Evolutionary conservation across 1,139 yeast genomes (phyloP).

Genomic region (Geotrichum citri-aurantii): DNA sequence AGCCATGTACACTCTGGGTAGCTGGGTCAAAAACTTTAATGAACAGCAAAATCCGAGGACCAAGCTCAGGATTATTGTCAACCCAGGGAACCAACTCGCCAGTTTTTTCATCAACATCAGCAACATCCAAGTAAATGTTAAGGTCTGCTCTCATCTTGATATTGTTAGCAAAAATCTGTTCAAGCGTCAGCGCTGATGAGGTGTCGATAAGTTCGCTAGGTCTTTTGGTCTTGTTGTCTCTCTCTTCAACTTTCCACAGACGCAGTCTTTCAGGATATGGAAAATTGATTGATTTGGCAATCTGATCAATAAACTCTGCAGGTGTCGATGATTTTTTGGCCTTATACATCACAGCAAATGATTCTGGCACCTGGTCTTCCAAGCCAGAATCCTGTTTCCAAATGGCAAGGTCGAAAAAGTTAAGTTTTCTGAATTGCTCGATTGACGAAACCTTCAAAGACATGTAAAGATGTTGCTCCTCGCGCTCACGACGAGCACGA

Average conservation of each 20-base stretch:
- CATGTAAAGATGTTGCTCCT: slow-evolving; percentile 73
- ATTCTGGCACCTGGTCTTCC: slow-evolving; percentile 31
- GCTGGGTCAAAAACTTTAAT: slow-evolving; percentile 64
- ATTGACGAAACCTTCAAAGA: slow-evolving; percentile 52
- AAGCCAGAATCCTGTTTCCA: slow-evolving; percentile 25
- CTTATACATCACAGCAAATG: slow-evolving; percentile 49
- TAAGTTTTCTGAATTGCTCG: slow-evolving; percentile 50
- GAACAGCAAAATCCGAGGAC: slow-evolving; percentile 46
- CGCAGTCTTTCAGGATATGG: slow-evolving; percentile 40
- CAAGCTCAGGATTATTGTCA: slow-evolving; percentile 5
- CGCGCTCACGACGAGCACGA: slow-evolving; percentile 55
- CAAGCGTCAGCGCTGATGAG: slow-evolving; percentile 38
- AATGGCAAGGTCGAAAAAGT: slow-evolving; percentile 68
- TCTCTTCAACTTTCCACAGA: slow-evolving; percentile 59
- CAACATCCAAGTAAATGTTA: slow-evolving; percentile 33
- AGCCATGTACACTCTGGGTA: slow-evolving; percentile 52
- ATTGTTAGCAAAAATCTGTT: slow-evolving; percentile 40
- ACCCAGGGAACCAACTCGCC: slow-evolving; percentile 7
- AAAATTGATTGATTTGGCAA: slow-evolving; percentile 43
- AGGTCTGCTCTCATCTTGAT: slow-evolving; percentile 13
- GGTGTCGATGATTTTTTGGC: slow-evolving; percentile 56
- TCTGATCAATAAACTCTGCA: slow-evolving; percentile 44
- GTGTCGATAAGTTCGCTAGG: slow-evolving; percentile 49
- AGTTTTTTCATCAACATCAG: slow-evolving; percentile 21
- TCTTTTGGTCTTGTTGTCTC: slow-evolving; percentile 71